These are phyloP conservation scores for Nothophaeocryptopus gaeumannii DNA, from an alignment of 2,329 filamentous ascomycete genomes.

Conservation along the genomic window DNA sequence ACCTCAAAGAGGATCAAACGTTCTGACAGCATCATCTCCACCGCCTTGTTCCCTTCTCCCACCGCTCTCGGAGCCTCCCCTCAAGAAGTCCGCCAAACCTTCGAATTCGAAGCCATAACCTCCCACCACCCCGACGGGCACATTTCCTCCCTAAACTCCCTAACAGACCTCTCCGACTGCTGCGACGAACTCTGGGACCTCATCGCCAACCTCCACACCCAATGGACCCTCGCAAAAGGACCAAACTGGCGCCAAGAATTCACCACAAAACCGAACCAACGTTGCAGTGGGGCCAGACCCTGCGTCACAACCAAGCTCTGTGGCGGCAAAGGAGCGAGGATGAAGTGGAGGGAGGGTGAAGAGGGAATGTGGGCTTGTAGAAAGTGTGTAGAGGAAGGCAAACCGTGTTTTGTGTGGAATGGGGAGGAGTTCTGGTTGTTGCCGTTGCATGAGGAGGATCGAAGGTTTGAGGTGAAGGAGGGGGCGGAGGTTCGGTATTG, in stretches of 20 bases:
- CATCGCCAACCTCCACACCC: conserved; percentile 15
- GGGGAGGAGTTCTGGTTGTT: conserved; percentile 28
- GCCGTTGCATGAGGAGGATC: conserved; percentile 28
- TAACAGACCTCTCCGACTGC: conserved; percentile 14
- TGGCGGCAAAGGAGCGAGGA: conserved; percentile 16
- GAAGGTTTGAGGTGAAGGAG: conserved; percentile 18
- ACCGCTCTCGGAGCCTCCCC: too few relatives aligned
- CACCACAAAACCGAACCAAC: conserved; percentile 16
- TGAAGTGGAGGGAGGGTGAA: conserved; percentile 22
- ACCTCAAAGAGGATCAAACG: too few relatives aligned
- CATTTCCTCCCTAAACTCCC: conserved; percentile 13
- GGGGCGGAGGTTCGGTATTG: conserved; percentile 27
- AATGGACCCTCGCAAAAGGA: conserved; percentile 26
- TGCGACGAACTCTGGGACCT: conserved; percentile 24
- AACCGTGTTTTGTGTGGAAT: conserved; percentile 26
- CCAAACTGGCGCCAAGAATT: conserved; percentile 25
- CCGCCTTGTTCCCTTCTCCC: neutral
- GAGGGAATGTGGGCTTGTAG: conserved; percentile 28
- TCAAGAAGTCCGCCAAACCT: conserved; percentile 6
- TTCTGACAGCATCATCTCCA: neutral
- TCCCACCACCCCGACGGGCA: conserved; percentile 14
- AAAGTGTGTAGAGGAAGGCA: conserved; percentile 23
- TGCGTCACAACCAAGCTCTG: conserved; percentile 26
- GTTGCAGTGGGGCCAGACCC: too few relatives aligned
- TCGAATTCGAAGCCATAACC: conserved; percentile 24